phyloP scores from a whole-genome alignment of 495 filamentous ascomycete species.

The Lasiosphaeria ovina region DNA sequence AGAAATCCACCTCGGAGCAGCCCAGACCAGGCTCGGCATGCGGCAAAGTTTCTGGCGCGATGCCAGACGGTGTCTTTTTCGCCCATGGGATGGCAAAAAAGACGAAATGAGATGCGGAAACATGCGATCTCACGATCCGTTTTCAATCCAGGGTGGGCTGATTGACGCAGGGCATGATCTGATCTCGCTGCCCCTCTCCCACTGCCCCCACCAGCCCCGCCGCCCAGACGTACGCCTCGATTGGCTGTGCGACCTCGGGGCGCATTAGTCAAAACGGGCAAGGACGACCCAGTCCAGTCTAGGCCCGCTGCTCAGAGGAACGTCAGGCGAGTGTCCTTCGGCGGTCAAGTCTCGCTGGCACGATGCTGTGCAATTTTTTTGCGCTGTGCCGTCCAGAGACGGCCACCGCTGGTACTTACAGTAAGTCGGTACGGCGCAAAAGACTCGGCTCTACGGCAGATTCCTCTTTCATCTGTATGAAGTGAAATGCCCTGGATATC shows the following conservation, averaged over 20 bases:
- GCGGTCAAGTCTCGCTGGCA: conserved; percentile 19
- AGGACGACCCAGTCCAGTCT: conserved; percentile 11
- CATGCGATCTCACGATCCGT: conserved; percentile 23
- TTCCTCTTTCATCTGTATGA: not conserved
- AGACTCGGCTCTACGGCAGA: no score
- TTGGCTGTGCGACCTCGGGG: conserved; percentile 17
- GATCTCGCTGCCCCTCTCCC: conserved; percentile 23
- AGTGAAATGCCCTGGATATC: no score
- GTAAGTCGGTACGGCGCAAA: no score
- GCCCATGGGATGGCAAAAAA: not conserved
- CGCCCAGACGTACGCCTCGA: conserved; percentile 4
- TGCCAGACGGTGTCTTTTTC: no score
- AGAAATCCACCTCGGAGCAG: no score
- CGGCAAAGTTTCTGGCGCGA: no score
- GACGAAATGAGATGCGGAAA: conserved; percentile 13
- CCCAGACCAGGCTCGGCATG: no score
- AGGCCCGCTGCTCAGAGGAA: conserved; percentile 17
- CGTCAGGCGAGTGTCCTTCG: conserved; percentile 23
- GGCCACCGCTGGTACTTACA: no score
- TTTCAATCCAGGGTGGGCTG: conserved; percentile 28
- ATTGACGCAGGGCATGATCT: conserved; percentile 31
- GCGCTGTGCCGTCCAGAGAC: not conserved
- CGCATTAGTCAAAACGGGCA: conserved; percentile 20
- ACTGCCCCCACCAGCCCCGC: conserved; percentile 13
- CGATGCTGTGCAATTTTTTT: conserved; percentile 4